Base-by-base conservation (phyloP, 2,329 filamentous ascomycete genomes). In the Aspergillus niger region DNA sequence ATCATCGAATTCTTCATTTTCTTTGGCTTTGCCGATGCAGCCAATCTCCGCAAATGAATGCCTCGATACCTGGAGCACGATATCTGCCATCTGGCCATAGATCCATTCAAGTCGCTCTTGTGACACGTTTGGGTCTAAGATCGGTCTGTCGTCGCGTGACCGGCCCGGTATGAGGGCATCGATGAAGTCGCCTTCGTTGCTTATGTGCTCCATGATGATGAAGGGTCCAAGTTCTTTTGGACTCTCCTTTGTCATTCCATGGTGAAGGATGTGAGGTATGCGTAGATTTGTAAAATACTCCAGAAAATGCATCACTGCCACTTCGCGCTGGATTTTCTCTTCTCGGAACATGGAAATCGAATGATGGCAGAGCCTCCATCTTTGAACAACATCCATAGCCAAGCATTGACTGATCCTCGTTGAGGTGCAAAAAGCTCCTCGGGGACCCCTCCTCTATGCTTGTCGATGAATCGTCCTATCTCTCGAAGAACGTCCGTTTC, bases 251-350 rank as follows among this genome's bases (percentile, higher is more conserved):
- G 15, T 51, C 2, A 13, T 53, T 1, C 59, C 55, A 8, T 22
- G 28, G 8, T 59, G 58, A 28, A 55, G 41, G 3, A 62, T 61
- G 49, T 36, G 66, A 11, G 49, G 58, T n/a, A 71, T 59, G 0
- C 68, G 62, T 24, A 59, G 66, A 8, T 48, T 56, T 4, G 64
- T 65, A 20, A 65, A 62, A 8, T 70, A 57, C 28, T 62, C 49
- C 57, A 64, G 55, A 32, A 62, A 65, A 17, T 62, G 56, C 10
- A 69, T 65, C 10, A 44, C 50, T 17, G 68, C 63, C 13, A 70
- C 71, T 57, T 62, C 73, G 65, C 60, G 72, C 24, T 63, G 44
- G 39, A 77, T 67, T 53, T 77, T 79, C 53, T 77, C 74, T 48
- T 72, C 69, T 38, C 65, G 63, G 52, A 70, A 70, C 63, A 53